Evolutionary conservation across 441 rosid species (phyloP).

Genomic region (Populus hybrid): DNA sequence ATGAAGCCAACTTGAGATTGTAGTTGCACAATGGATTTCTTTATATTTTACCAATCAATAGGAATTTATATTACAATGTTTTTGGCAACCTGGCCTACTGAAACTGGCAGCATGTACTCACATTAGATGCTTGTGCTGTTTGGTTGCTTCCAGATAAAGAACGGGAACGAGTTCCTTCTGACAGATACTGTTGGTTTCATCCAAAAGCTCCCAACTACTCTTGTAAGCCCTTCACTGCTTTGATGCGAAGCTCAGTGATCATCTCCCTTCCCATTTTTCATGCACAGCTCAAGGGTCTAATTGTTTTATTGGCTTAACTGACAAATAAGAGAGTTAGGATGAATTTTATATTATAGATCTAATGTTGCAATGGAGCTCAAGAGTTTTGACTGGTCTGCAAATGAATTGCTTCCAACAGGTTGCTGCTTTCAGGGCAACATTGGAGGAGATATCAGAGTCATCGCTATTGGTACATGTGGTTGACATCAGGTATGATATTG

Average conservation of each 20-base stretch:
- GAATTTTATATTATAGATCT: constrained; percentile 10
- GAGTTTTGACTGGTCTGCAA: constrained; percentile 13
- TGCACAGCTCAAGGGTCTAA: constrained; percentile 4
- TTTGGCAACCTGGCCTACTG: background rate
- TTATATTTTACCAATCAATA: background rate
- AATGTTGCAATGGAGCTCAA: constrained; percentile 1
- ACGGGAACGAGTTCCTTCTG: constrained; percentile 50
- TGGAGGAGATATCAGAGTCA: constrained; percentile 81
- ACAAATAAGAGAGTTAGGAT: constrained; percentile 11
- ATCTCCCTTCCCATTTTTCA: constrained; percentile 7
- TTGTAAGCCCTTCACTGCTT: constrained; percentile 48
- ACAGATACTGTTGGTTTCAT: constrained; percentile 98
- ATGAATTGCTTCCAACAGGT: constrained; percentile 50
- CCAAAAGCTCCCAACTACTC: constrained; percentile 90
- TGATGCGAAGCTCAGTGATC: constrained; percentile 14
- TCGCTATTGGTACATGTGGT: constrained; percentile 89
- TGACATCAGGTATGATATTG: constrained; percentile 67
- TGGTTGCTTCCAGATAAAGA: no score
- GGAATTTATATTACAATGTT: constrained; percentile 21
- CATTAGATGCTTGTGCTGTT: background rate
- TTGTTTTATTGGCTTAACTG: background rate
- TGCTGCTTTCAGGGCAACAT: constrained; percentile 97
- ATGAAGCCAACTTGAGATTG: background rate
- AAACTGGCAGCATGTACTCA: constrained; percentile 7
- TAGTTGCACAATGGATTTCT: background rate